Evolutionary conservation across 176 grass and related monocot genomes (phyloP).

Genomic region (Alloteropsis semialata): DNA sequence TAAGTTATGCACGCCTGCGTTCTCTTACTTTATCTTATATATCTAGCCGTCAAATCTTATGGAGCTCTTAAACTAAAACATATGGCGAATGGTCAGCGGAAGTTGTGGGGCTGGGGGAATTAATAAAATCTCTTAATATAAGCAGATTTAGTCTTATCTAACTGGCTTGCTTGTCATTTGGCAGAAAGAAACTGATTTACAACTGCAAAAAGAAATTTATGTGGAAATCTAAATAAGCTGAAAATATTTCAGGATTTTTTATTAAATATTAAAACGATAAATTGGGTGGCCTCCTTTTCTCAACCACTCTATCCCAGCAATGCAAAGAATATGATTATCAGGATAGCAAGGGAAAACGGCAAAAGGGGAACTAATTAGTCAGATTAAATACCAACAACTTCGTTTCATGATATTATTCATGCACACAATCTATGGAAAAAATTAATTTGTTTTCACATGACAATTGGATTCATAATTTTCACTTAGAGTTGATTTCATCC

Average conservation of each 20-base stretch:
- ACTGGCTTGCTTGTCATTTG: neutral
- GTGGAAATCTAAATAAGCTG: neutral
- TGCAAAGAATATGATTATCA: neutral
- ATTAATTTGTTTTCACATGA: neutral
- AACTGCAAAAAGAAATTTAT: neutral
- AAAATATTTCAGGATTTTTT: neutral
- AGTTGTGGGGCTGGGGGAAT: neutral
- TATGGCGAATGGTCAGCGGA: neutral
- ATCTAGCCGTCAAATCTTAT: slow-evolving; percentile 1
- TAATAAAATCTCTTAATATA: neutral
- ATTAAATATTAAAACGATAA: neutral
- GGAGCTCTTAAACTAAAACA: neutral
- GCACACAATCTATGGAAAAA: neutral
- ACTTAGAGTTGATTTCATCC: neutral
- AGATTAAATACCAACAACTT: neutral
- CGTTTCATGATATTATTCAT: neutral
- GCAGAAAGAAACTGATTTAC: neutral
- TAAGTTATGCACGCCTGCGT: neutral
- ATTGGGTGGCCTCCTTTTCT: neutral
- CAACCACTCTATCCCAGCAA: neutral
- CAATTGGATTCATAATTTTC: neutral
- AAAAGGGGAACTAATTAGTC: neutral
- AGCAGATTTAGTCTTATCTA: neutral
- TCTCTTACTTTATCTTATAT: neutral
- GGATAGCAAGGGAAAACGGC: neutral